Percentiles rank a stretch among this genome's conserved stretches.
These are phyloP conservation scores for Podospora anserina DNA, from an alignment of 495 filamentous ascomycete genomes.

Conservation along the genomic window DNA sequence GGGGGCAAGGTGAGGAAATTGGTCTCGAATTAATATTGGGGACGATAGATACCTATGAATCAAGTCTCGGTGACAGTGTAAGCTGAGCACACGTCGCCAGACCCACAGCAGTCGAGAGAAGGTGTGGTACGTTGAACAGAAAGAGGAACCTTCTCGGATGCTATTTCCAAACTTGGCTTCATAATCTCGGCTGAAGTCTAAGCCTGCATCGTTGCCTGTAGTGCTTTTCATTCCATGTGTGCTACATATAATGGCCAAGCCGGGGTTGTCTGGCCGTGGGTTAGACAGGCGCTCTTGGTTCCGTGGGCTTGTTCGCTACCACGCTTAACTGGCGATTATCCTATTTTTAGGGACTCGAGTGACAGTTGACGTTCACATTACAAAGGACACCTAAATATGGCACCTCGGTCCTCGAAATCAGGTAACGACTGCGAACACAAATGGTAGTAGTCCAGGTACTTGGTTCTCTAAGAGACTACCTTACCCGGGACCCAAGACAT, in stretches of 20 bases:
- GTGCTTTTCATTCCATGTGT: background rate
- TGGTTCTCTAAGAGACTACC: too few relatives aligned
- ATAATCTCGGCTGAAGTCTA: constrained; percentile 12
- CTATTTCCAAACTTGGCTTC: background rate
- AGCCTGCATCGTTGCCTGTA: too few relatives aligned
- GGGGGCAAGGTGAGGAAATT: constrained; percentile 2
- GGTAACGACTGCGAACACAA: background rate
- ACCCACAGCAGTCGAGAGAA: background rate
- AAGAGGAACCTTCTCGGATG: background rate
- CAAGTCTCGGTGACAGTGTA: background rate
- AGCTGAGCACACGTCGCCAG: background rate
- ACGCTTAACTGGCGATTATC: background rate
- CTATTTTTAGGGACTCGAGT: constrained; percentile 18
- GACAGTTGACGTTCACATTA: background rate
- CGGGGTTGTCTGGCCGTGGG: constrained; percentile 15
- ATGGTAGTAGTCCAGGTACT: background rate
- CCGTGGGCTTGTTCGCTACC: background rate
- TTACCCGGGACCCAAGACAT: background rate
- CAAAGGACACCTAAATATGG: background rate
- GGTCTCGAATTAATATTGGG: background rate
- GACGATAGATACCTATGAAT: background rate
- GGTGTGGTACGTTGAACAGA: background rate
- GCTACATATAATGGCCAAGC: constrained; percentile 14
- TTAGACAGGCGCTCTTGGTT: background rate
- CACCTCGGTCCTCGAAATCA: background rate